Evolutionary conservation across 2,329 filamentous ascomycete genomes (phyloP).

Genomic region (Ceratocystiopsis brevicomis): DNA sequence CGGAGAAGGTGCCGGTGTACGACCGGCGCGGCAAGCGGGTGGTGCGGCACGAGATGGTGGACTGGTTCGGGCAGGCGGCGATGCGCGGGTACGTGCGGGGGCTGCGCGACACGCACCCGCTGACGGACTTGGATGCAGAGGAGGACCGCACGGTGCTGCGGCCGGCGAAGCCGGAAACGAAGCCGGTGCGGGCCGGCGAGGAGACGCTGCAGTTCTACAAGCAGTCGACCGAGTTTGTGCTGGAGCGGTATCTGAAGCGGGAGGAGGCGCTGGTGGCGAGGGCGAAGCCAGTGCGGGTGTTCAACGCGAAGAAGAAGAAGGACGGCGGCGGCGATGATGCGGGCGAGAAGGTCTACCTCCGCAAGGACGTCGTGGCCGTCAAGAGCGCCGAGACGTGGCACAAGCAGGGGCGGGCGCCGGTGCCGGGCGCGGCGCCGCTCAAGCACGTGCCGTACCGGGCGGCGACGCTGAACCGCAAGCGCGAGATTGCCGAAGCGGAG

Average conservation of each 20-base stretch:
- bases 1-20: conserved; percentile 66
- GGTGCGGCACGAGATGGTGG: conserved; percentile 54
- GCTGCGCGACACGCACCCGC: conserved; percentile 22
- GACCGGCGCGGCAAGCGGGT: conserved; percentile 54
- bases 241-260: conserved; percentile 71
- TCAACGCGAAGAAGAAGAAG: conserved; percentile 37
- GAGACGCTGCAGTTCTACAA: conserved; percentile 83
- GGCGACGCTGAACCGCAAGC: conserved; percentile 69
- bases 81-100: conserved; percentile 52
- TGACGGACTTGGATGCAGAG: conserved; percentile 55
- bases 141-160: conserved; percentile 66
- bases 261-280: conserved; percentile 68
- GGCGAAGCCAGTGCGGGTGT: conserved; percentile 53
- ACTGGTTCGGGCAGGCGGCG: conserved; percentile 65
- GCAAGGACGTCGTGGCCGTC: conserved; percentile 64
- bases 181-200: conserved; percentile 52
- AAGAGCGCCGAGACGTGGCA: conserved; percentile 95
- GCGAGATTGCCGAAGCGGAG: conserved; percentile 75
- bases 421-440: conserved; percentile 50
- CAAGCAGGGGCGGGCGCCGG: conserved; percentile 72
- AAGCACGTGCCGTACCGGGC: conserved; percentile 83
- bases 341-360: conserved; percentile 56
- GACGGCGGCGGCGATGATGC: conserved; percentile 25
- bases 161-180: conserved; percentile 52
- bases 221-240: conserved; percentile 62